These are phyloP conservation scores for Yamadazyma atmosphaerica DNA, from an alignment of 1,139 yeast genomes.

Conservation along the genomic window DNA sequence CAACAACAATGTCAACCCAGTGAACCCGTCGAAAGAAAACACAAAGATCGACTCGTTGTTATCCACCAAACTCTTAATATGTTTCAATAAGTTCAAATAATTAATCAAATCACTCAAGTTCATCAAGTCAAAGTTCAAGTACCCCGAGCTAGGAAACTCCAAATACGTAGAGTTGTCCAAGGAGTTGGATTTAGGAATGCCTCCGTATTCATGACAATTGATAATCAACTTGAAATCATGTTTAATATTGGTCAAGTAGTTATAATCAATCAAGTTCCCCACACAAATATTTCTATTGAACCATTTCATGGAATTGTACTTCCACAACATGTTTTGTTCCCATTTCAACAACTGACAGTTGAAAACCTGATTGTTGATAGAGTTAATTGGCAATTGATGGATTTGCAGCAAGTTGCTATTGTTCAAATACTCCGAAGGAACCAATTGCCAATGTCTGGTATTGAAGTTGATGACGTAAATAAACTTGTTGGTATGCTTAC, in stretches of 20 bases:
- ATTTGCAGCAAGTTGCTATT: constrained; percentile 16
- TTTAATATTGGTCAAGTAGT: constrained; percentile 18
- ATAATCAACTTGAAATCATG: constrained; percentile 32
- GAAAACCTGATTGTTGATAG: constrained; percentile 19
- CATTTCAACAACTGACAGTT: constrained; percentile 27
- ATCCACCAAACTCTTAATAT: constrained; percentile 25
- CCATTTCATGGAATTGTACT: constrained; percentile 33
- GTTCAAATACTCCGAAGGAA: constrained; percentile 18
- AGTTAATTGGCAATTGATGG: constrained; percentile 18
- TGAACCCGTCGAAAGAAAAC: constrained; percentile 42
- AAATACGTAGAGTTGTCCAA: constrained; percentile 19
- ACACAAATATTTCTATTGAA: constrained; percentile 27
- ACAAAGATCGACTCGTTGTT: constrained; percentile 27
- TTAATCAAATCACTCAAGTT: constrained; percentile 28
- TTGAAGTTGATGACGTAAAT: constrained; percentile 21
- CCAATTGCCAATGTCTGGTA: constrained; percentile 15
- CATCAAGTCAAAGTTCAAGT: constrained; percentile 22
- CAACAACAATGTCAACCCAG: constrained; percentile 36
- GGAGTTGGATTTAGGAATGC: constrained; percentile 24
- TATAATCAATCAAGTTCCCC: constrained; percentile 37
- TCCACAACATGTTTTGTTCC: constrained; percentile 42
- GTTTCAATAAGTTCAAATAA: constrained; percentile 32
- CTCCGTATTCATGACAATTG: constrained; percentile 36
- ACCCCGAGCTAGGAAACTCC: constrained; percentile 40
- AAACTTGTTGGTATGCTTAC: constrained; percentile 7